phyloP scores from a whole-genome alignment of 352 stramenopile genomes.

The Phytophthora hybrid region DNA sequence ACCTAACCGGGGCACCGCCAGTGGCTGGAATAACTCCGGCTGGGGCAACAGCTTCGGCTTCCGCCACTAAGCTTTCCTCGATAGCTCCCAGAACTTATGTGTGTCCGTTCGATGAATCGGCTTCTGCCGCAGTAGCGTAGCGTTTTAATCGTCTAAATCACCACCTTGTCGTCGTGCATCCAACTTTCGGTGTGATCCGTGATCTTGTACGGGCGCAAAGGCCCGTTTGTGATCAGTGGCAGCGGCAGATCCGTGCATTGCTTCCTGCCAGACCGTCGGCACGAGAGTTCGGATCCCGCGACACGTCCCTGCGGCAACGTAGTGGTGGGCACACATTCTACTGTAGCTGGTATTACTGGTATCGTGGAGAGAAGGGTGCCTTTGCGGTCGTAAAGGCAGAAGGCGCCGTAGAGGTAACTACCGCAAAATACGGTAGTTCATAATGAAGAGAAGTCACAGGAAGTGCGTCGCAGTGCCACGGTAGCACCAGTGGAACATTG shows the following conservation, averaged over 20 bases:
- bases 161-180: not conserved
- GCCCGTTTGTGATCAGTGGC: not conserved
- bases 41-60: constrained; percentile 32
- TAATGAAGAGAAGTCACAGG: not conserved
- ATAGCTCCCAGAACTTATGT: not conserved
- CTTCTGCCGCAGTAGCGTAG: not conserved
- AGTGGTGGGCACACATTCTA: not conserved
- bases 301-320: not conserved
- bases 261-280: not conserved
- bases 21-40: constrained; percentile 28
- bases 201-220: not conserved
- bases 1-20: constrained; percentile 18
- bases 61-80: constrained; percentile 18
- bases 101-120: not conserved
- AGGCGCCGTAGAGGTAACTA: not conserved
- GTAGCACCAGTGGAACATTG: too few species aligned
- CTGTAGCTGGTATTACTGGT: not conserved
- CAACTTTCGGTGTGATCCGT: not conserved
- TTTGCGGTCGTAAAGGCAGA: constrained; percentile 4
- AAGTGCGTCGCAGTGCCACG: too few species aligned
- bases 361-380: not conserved
- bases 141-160: constrained; percentile 1
- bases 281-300: constrained; percentile 1
- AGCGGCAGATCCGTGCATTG: not conserved
- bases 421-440: not conserved